Evolutionary conservation across 192 early-diverging fungal species (phyloP), one percentile per base, ranked within the genome.

Genomic region (Coemansia sp.): DNA sequence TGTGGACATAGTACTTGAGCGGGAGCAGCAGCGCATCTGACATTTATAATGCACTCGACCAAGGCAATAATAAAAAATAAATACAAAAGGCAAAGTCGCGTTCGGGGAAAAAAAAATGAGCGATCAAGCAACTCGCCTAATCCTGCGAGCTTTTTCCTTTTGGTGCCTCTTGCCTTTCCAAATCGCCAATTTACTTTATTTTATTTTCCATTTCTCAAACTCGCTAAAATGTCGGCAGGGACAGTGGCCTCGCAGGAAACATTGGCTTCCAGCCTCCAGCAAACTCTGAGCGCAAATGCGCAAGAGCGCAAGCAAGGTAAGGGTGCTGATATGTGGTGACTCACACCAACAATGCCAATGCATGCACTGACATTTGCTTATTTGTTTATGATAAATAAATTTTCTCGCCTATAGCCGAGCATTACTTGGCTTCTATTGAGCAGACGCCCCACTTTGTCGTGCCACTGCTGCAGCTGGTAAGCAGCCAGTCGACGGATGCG

Each of bases 381-480:
- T 24, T 59, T 43, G 15, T 24, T 65, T 51, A 24, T 17, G 22
- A 24, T 39, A 54, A 65, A 39, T 14, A 27, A 10, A 45, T 22
- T 11, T 14, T 22, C 24, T 12, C 40, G 39, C 32, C 37, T 40
- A 49, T 77, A 92, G 91, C 91, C 41, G 89, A 89, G 70, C 68
- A 78, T 35, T 76, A 71, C 47, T 66, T 92, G 27, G 57, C 65
- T 20, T 64, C 76, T 31, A 82, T 85, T n/a, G 89, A 92, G 68
- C 42, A 76, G 57, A 73, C 83, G 15, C 84, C 76, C 35, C 86
- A 86, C 25, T 97, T 95, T 73, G 84, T 89, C 6, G 66, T 92
- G 20, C 78, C 87, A 12, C 72, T 97, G 15, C 73, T 99, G 43
- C 84, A 90, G 64, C 77, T 99, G n/a, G 87, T 95, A 36, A 85